These are phyloP conservation scores for Pisolithus thermaeus DNA, from an alignment of 1,284 basidiomycete genomes.

Conservation along the genomic window DNA sequence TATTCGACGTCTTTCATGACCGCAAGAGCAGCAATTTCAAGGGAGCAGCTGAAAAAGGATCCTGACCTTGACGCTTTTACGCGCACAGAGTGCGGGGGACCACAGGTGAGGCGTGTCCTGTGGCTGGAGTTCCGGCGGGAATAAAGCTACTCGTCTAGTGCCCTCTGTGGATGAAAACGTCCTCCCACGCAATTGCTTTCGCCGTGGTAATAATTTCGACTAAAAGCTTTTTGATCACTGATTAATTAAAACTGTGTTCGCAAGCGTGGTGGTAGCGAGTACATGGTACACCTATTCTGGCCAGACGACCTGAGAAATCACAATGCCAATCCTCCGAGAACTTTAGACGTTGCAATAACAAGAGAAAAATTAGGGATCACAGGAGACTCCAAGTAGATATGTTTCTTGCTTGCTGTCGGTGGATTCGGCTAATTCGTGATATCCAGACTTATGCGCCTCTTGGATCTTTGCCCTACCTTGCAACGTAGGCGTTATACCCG, in stretches of 20 bases:
- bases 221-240: neutral
- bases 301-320: constrained; percentile 6
- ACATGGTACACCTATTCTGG: constrained; percentile 14
- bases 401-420: neutral
- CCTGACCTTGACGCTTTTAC: constrained; percentile 23
- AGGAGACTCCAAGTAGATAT: constrained; percentile 9
- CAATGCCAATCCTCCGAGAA: neutral
- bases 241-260: neutral
- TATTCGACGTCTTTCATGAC: neutral
- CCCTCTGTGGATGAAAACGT: constrained; percentile 33
- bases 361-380: constrained; percentile 11
- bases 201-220: constrained; percentile 10
- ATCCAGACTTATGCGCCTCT: constrained; percentile 9
- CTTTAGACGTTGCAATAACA: constrained; percentile 8
- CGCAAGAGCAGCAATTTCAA: constrained; percentile 19
- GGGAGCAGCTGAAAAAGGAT: constrained; percentile 29
- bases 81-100: constrained; percentile 17
- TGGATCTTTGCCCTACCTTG: constrained; percentile 14
- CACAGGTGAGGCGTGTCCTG: constrained; percentile 14
- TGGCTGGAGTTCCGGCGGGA: neutral
- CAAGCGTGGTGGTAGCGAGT: constrained; percentile 13
- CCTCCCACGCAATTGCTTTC: constrained; percentile 20
- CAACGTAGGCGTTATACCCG: constrained; percentile 8
- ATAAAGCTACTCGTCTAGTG: constrained; percentile 19
- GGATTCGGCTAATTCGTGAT: neutral